Evolutionary conservation across 2,329 filamentous ascomycete genomes (phyloP).

Genomic region (Tolypocladium capitatum): DNA sequence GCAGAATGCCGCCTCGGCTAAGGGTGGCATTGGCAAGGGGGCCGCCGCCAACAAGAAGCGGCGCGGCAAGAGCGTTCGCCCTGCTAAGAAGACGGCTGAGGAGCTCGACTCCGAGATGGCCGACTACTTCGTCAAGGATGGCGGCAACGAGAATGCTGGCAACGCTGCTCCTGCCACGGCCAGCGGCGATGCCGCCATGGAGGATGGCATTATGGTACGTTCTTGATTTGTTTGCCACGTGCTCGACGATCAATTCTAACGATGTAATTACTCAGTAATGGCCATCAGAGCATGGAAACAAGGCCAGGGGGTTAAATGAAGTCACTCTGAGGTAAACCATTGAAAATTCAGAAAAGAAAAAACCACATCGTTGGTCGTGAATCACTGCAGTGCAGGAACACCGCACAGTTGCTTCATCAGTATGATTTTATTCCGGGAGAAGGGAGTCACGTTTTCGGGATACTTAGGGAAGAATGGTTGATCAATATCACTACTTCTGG

Average conservation of each 20-base stretch:
- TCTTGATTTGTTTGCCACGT: background rate
- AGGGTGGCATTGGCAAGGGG: conserved; percentile 28
- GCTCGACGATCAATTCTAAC: background rate
- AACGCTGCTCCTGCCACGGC: conserved; percentile 32
- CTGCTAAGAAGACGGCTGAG: conserved; percentile 78
- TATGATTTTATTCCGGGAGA: conserved; percentile 8
- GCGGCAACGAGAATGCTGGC: conserved; percentile 31
- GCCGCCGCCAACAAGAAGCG: conserved; percentile 40
- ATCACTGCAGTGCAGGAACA: conserved; percentile 1
- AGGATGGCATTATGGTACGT: conserved; percentile 46
- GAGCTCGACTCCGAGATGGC: conserved; percentile 97
- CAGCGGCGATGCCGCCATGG: conserved; percentile 49
- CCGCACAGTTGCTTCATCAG: conserved; percentile 7
- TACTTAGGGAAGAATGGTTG: background rate
- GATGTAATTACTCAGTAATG: background rate
- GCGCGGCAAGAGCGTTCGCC: conserved; percentile 45
- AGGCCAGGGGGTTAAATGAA: background rate
- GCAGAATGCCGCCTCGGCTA: conserved; percentile 38
- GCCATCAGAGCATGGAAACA: background rate
- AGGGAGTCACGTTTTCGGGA: conserved; percentile 2
- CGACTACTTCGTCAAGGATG: conserved; percentile 64
- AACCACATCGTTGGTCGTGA: background rate
- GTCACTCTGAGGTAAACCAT: background rate
- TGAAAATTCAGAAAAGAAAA: background rate
- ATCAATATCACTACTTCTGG: background rate